Conservation (phyloP, 2,329 filamentous ascomycete genomes). For the Xylogone sp. region DNA sequence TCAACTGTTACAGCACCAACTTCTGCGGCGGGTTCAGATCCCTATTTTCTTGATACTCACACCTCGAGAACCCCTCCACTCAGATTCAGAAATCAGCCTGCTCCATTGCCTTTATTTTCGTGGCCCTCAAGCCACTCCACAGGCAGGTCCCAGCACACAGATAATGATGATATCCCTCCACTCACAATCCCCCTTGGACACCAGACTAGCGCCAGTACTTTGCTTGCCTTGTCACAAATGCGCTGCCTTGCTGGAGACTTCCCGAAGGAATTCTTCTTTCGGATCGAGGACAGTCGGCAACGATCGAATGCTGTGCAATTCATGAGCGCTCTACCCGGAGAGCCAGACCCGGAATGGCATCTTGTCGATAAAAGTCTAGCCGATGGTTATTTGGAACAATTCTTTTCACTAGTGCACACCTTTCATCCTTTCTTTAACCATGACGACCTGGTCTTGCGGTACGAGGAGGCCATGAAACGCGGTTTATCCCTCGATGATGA, state of each 20-base stretch:
- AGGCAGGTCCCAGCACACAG: too few relatives aligned
- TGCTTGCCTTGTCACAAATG: not conserved
- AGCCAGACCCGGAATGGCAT: not conserved
- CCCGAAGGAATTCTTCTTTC: constrained; percentile 1
- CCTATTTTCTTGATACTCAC: not conserved
- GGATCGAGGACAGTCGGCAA: not conserved
- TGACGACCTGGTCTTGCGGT: not conserved
- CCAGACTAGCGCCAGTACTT: not conserved
- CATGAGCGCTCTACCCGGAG: not conserved
- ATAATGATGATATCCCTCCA: not conserved
- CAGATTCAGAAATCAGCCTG: not conserved
- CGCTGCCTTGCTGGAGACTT: not conserved
- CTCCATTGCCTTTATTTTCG: not conserved
- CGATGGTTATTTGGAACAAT: not conserved
- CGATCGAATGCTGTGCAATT: not conserved
- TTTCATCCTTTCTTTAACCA: not conserved
- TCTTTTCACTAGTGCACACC: not conserved
- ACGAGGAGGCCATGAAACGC: not conserved
- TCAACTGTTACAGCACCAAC: constrained; percentile 4
- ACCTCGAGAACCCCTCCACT: not conserved
- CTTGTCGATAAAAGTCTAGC: not conserved
- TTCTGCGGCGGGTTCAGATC: not conserved
- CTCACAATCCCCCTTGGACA: not conserved
- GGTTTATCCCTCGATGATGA: not conserved
- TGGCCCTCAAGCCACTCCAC: not conserved